Percentiles rank a stretch among this genome's conserved stretches.
These are phyloP conservation scores for Tulasnella sp. DNA, from an alignment of 768 basidiomycete species.

Conservation along the genomic window DNA sequence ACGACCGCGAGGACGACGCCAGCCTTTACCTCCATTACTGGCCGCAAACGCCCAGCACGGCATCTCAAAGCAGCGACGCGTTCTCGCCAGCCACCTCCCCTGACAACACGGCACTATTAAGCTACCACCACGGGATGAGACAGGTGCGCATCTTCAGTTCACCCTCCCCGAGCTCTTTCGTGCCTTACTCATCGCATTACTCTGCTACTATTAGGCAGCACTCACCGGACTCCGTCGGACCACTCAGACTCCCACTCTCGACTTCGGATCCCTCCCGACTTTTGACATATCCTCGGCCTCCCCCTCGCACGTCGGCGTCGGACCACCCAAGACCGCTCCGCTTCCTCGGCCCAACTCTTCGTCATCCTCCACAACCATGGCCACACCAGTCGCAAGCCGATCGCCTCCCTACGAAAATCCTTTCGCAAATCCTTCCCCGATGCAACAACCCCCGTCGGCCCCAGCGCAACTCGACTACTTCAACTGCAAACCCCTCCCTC, in stretches of 20 bases:
- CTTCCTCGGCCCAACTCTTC: background rate
- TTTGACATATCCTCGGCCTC: background rate
- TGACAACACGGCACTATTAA: background rate
- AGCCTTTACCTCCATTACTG: background rate
- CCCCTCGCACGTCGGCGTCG: background rate
- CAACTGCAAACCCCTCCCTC: conserved; percentile 9
- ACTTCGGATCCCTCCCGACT: background rate
- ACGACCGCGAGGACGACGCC: background rate
- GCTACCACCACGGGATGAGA: background rate
- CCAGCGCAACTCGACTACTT: conserved; percentile 5
- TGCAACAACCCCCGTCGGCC: background rate
- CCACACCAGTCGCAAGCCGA: background rate
- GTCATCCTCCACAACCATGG: background rate
- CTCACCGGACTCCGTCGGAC: background rate
- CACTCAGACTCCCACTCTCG: background rate
- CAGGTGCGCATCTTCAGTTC: background rate
- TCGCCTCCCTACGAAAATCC: background rate
- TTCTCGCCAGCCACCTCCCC: background rate
- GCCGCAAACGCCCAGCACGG: background rate
- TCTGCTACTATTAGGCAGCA: background rate
- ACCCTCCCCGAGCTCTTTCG: no score
- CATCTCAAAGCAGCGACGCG: background rate
- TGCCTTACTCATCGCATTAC: no score
- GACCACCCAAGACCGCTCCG: background rate
- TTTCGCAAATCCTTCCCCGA: background rate